Conservation (phyloP, 1,139 yeast species). For the Taphrina betulina region DNA sequence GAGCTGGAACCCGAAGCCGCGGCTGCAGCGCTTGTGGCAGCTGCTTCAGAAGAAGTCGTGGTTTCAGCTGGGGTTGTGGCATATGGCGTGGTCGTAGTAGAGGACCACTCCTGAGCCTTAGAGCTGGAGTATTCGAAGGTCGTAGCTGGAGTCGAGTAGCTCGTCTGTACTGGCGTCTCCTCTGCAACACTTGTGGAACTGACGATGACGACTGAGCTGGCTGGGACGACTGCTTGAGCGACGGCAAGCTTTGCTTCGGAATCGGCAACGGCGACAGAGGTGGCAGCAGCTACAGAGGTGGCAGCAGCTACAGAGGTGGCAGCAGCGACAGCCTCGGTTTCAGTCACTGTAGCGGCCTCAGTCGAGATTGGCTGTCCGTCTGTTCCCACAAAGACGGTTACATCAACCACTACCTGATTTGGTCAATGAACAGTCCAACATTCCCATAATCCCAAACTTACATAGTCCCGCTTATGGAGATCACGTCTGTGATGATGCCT, state of each 20-base stretch:
- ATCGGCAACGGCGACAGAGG: conserved; percentile 50
- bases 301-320: conserved; percentile 46
- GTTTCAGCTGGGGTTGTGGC: background rate
- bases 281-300: conserved; percentile 49
- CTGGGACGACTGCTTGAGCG: too few species aligned
- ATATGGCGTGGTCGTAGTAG: too few species aligned
- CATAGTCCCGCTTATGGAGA: conserved; percentile 14
- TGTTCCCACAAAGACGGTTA: conserved; percentile 17
- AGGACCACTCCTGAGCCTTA: too few species aligned
- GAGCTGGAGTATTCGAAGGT: too few species aligned
- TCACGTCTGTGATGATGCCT: conserved; percentile 16
- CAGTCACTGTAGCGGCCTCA: conserved; percentile 2
- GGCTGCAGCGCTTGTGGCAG: background rate
- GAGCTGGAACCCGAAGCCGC: background rate
- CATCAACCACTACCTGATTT: conserved; percentile 20
- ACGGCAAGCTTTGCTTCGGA: background rate
- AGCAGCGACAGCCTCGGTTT: conserved; percentile 11
- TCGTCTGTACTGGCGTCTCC: too few species aligned
- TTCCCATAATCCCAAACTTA: background rate
- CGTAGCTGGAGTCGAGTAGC: too few species aligned
- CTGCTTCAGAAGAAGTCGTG: conserved; percentile 2
- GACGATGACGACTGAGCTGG: too few species aligned
- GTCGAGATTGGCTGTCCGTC: conserved; percentile 21
- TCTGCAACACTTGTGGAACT: too few species aligned
- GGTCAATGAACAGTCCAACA: too few species aligned